Base-by-base conservation (phyloP, 768 basidiomycete genomes). In the Leccinum variicolor region DNA sequence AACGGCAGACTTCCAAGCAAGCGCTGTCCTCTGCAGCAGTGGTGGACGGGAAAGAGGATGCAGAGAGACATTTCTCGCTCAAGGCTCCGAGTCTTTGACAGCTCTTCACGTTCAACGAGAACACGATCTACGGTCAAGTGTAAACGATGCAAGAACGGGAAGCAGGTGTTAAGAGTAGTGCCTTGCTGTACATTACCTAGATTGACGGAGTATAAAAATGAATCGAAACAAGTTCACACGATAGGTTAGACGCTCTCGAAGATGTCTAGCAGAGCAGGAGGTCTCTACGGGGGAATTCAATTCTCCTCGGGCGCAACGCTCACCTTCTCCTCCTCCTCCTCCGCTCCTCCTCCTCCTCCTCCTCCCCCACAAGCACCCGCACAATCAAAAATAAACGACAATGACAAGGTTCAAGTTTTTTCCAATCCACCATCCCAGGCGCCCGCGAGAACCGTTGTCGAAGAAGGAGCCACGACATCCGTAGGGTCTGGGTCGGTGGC, bases 41-140 rank as follows among this genome's bases (percentile, higher is more conserved):
- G 3, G 95, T 99, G 19, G 96, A 99, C 66, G 94, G 95, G 73
- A 94, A 94, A 66, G 92, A 96, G 75, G 92, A 97, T 66, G 84
- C 91, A 0, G 95, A 96, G 64, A 87, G 96, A 7, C 96, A 98
- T 73, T 99, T 98, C 76, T 93, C 94, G 3, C 68, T 89, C 52
- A 93, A 98, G 65, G 79, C 89, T 17, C n/a, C n/a, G n/a, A n/a
- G n/a, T n/a, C 83, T 99, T 28, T 81, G 94, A 47, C 89, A 98
- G 69, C 78, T 99, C 45, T 99, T 99, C 79, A 78, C 84, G 31
- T 95, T 94, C 76, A 94, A 95, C 55, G 87, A 94, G 64, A 75
- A 83, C 50, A 95, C 94, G 6, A 70, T 85, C 9, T 94, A 95
- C 94, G 7, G 98, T 96, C 83, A 98, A 98, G 74, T 95, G 94